Base-by-base conservation (phyloP, 495 filamentous ascomycete species). In the Xeromyces bisporus region DNA sequence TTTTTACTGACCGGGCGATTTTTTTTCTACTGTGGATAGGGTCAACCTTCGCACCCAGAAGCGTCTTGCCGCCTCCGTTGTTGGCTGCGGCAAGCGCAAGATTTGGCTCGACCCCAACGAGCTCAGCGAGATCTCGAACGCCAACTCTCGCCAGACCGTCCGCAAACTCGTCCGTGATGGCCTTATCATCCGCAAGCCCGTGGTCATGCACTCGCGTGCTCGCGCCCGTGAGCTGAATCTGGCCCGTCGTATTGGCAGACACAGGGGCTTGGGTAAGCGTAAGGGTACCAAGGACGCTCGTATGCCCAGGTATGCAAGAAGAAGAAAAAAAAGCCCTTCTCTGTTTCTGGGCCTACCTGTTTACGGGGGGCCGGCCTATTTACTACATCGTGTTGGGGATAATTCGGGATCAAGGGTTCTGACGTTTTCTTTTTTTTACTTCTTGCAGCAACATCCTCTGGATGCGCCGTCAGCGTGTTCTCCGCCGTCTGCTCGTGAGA, bases 61-160 rank as follows among this genome's bases (percentile, higher is more conserved):
- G 77, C 87, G 91, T 66, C 87, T 97, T 51, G 91, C 89, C 56
- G 83, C 89, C 55, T 82, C 86, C 62, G 89, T 97, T 55, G 77
- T 87, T 58, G 85, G 84, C 69, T 89, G 82, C 72, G 89, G 89
- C 62, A 79, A 96, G 77, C 79, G 86, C 73, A 96, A 96, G 79
- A 89, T 99, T 70, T 99, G 89, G 89, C 85, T 99, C 59, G 89
- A 99, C 69, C 89, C 89, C 62, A 96, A 91, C 65, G 89, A 99
- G 72, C 75, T 87, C 63, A 87, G 66, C 73, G 89, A 99, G 64
- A 96, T 99, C 71, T 85, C 80, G 67, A 99, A 96, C 70, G 89
- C 89, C 78, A 96, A 96, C 80, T 94, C 86, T 49, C 91, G 89
- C 56, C 86, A 96, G 71, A 94, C 87, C 48, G 80, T 99, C 80